Evolutionary conservation across 768 basidiomycete species (phyloP), one percentile per base, ranked within the genome.

Genomic region (Fomitopsis pulvina): DNA sequence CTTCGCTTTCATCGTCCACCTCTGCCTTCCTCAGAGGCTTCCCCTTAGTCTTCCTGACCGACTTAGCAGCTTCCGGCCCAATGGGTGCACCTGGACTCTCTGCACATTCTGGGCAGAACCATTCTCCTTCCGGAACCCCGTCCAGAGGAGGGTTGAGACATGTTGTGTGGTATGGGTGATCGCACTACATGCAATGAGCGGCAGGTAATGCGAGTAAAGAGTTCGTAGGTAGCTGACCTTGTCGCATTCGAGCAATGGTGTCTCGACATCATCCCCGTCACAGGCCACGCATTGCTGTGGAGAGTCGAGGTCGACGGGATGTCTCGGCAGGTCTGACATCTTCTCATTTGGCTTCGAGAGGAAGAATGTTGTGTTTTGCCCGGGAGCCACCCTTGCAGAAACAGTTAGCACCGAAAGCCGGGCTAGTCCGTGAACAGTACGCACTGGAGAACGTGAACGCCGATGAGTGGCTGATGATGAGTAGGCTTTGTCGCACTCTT

Each of bases 401-500:
- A 12, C 26, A 56, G 14, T 46, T 5, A 41, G 18, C 25, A 50
- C 20, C 40, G 38, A n/a, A 45, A 16, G 16, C 10, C 20, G n/a
- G 9, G 10, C 4, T 16, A 5, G 10, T 2, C 4, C 11, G 10
- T 3, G 11, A 9, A 22, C 6, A 20, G 45, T n/a, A 64, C 79
- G 50, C 58, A 88, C 88, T 79, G 75, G 44, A 93, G 72, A 41
- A 96, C 78, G n/a, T 89, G 78, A 28, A 97, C 76, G 0, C 83
- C 90, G n/a, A 64, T 68, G 9, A 98, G 76, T 4, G 85, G 79
- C 16, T 79, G 66, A 54, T 92, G 77, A 46, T 74, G 74, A 3
- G 79, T 83, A 0, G 90, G 90, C 57, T 91, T 92, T 10, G 90
- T 92, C 0, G 91, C 80, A 54, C 87, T 91, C 69, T 93, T 94